Base-by-base conservation (phyloP, 306 rosid genomes). In the Castanopsis chinensis region DNA sequence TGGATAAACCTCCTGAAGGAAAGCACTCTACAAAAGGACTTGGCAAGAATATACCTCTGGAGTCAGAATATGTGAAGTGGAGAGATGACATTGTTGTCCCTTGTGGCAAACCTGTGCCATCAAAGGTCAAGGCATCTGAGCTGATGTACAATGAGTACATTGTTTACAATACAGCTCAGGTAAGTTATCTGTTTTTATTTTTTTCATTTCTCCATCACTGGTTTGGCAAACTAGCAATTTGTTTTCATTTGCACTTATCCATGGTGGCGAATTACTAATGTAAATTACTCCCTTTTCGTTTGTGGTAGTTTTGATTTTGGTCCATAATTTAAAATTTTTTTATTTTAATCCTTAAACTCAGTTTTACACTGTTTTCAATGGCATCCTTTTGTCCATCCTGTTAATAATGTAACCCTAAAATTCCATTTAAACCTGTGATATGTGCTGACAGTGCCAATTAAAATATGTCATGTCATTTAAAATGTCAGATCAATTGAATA, bases 121-220 rank as follows among this genome's bases (percentile, higher is more conserved):
- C 97, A 14, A 89, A 85, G 75, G 81, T 88, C 80, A 90, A 78
- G 87, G 60, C 88, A 27, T 84, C 98, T 6, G 98, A 91, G 88
- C 90, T 95, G 71, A 90, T 93, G 99, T 95, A 95, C 86, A 95
- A 95, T 14, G 99, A 93, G 92, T 95, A 88, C 80, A 93, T 95
- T 80, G 99, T 93, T 59, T 95, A 95, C 55, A 75, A 91, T 82
- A 91, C 92, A 14, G 90, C 97, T 69, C 99, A 93, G 78, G 99
- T 93, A 91, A 87, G 98, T 91, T 78, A 59, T 21, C 67, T 79
- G 41, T 41, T 59, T 67, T 28, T 69, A 45, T 33, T 55, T 69
- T 32, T 73, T 11, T 41, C 12, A 23, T 69, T 37, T 64, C 76
- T 73, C 54, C 55, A 23, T 83, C 49, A 67, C 68, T 55, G 5